phyloP scores from a whole-genome alignment of 805 yeast species.

The Yamadazyma ubonensis region DNA sequence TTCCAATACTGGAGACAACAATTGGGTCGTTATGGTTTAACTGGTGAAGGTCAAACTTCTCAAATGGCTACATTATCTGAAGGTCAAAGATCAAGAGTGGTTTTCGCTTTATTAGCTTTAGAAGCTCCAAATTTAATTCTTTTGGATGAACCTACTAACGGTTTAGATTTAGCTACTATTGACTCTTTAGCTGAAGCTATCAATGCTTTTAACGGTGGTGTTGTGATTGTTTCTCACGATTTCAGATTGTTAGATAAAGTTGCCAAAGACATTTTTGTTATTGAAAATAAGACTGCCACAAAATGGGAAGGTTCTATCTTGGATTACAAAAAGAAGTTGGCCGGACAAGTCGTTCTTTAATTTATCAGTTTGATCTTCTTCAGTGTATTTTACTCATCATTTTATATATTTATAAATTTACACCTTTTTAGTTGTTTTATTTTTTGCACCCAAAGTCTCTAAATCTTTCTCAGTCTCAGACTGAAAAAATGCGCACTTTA shows the following conservation, averaged over 20 bases:
- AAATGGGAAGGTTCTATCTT: slow-evolving; percentile 93
- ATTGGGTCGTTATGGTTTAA: slow-evolving; percentile 95
- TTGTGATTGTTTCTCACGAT: slow-evolving; percentile 97
- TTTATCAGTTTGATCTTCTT: slow-evolving; percentile 6
- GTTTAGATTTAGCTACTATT: slow-evolving; percentile 96
- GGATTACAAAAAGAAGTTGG: slow-evolving; percentile 91
- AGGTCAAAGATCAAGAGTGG: slow-evolving; percentile 99
- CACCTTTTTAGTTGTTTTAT: neutral
- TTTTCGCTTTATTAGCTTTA: slow-evolving; percentile 91
- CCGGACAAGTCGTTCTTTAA: slow-evolving; percentile 76
- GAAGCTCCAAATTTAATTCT: slow-evolving; percentile 93
- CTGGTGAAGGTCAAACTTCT: slow-evolving; percentile 98
- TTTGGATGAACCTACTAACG: slow-evolving; percentile 99
- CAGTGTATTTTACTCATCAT: slow-evolving; percentile 12
- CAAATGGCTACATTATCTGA: slow-evolving; percentile 98
- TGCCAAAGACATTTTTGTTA: slow-evolving; percentile 95
- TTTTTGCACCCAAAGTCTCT: neutral
- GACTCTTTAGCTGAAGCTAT: slow-evolving; percentile 98
- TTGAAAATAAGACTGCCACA: slow-evolving; percentile 92
- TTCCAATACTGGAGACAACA: slow-evolving; percentile 99
- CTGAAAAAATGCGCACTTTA: too few species aligned
- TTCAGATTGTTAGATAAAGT: slow-evolving; percentile 96
- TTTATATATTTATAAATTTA: slow-evolving; percentile 7
- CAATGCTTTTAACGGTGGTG: slow-evolving; percentile 94
- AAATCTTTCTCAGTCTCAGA: too few species aligned